Conservation (phyloP, 108 stramenopile genomes). For the Skeletonema tropicum region DNA sequence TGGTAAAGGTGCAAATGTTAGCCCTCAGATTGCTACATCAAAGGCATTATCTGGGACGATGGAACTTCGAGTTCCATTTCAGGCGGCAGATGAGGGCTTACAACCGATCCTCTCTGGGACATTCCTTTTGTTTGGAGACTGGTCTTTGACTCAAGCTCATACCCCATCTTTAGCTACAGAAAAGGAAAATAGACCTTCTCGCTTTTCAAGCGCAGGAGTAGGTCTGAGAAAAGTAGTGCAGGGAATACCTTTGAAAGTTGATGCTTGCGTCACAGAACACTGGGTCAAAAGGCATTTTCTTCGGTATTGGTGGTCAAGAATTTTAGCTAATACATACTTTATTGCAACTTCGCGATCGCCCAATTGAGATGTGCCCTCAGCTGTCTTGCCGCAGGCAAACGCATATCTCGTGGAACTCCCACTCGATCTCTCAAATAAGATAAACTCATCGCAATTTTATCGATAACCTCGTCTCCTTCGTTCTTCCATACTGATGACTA, state of each 20-base stretch:
- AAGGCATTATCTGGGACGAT: slow-evolving; percentile 69
- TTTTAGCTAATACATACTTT: slow-evolving; percentile 51
- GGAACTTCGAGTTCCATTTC: slow-evolving; percentile 77
- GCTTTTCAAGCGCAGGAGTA: slow-evolving; percentile 69
- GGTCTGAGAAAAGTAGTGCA: slow-evolving; percentile 75
- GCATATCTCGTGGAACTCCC: slow-evolving; percentile 94
- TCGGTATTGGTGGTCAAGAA: slow-evolving; percentile 70
- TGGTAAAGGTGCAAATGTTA: slow-evolving; percentile 5
- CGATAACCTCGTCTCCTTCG: slow-evolving; percentile 62
- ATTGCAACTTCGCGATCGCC: slow-evolving; percentile 40
- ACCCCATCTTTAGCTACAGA: slow-evolving; percentile 4
- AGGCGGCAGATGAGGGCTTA: slow-evolving; percentile 13
- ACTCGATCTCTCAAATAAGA: slow-evolving; percentile 90
- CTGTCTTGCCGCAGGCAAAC: slow-evolving; percentile 88
- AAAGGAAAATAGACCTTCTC: slow-evolving; percentile 14
- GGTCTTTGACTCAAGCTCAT: slow-evolving; percentile 54
- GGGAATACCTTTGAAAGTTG: slow-evolving; percentile 83
- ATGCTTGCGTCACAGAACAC: slow-evolving; percentile 67
- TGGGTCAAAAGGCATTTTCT: slow-evolving; percentile 66
- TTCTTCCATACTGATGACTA: slow-evolving; percentile 54
- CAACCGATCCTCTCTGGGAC: slow-evolving; percentile 31
- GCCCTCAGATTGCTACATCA: slow-evolving; percentile 40
- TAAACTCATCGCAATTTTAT: slow-evolving; percentile 58
- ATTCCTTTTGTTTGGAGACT: slow-evolving; percentile 79
- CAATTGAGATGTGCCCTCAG: slow-evolving; percentile 83